These are phyloP conservation scores for Phytophthora crassamura DNA, from an alignment of 352 stramenopile species.

Conservation along the genomic window DNA sequence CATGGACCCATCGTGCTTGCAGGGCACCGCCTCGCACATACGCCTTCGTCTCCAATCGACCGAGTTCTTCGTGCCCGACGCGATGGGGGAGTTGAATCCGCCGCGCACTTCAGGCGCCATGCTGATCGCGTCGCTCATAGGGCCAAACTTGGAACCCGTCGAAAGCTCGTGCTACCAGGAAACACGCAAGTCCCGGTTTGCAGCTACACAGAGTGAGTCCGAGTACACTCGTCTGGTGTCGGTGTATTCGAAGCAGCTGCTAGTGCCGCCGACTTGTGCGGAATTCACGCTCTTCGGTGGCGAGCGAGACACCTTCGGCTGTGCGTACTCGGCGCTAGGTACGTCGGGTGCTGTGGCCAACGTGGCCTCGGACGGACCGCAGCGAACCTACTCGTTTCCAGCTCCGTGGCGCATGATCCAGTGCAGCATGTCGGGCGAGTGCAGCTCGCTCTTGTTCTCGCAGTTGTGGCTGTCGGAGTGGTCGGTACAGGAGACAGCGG, in stretches of 20 bases:
- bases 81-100: slow-evolving; percentile 46
- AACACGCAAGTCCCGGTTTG: slow-evolving; percentile 20
- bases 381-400: slow-evolving; percentile 36
- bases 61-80: slow-evolving; percentile 37
- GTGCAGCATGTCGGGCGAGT: slow-evolving; percentile 43
- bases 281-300: slow-evolving; percentile 35
- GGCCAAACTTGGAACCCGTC: slow-evolving; percentile 16
- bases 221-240: slow-evolving; percentile 34
- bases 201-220: slow-evolving; percentile 13
- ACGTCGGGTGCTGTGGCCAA: slow-evolving; percentile 35
- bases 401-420: slow-evolving; percentile 53
- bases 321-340: slow-evolving; percentile 41
- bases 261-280: slow-evolving; percentile 31
- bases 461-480: slow-evolving; percentile 49
- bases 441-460: slow-evolving; percentile 47
- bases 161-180: slow-evolving; percentile 31
- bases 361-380: slow-evolving; percentile 23
- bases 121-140: slow-evolving; percentile 38
- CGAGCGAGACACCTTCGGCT: slow-evolving; percentile 33
- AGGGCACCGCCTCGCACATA: slow-evolving; percentile 27
- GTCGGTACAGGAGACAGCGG: slow-evolving; percentile 24
- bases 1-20: slow-evolving; percentile 33
- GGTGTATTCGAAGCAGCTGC: slow-evolving; percentile 32
- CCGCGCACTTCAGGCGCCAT: slow-evolving; percentile 31
- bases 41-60: slow-evolving; percentile 39